Evolutionary conservation across 2,329 filamentous ascomycete genomes (phyloP), one percentile per base, ranked within the genome.

Genomic region (Hypomyces perniciosus): DNA sequence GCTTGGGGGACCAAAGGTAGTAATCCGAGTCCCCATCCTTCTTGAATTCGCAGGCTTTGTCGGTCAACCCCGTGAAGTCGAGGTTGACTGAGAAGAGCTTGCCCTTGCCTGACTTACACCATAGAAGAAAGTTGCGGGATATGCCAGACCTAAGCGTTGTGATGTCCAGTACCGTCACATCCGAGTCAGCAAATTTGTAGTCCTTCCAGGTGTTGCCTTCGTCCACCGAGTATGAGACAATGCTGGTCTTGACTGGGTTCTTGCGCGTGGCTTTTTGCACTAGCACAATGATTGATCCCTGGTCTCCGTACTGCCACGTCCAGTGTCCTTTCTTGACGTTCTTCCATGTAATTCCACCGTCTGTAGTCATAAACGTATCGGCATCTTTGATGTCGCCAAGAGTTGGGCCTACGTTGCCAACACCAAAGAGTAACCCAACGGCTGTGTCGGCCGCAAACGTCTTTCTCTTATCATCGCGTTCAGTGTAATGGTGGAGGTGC

Each of bases 401-500:
- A 53, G 76, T 75, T 12, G 74, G 65, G 8, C 95, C 95, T 8
- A 99, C 90, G 61, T 97, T 99, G 58, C 93, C 93, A 55, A 90
- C 81, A 12, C 83, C 93, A 65, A 99, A 85, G 82, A 97, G 89
- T 48, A 99, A 70, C 8, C 93, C 95, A 35, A 96, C 82, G 1
- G 93, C 92, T 4, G 88, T 90, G 43, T 84, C 81, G 2, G 91
- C 96, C 7, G 90, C 93, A 68, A 88, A 97, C 0, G 89, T 95
- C 65, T 92, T 88, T 43, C 84, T 75, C 61, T 84, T 85, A 65
- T 97, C 89, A 31, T 72, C 73, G 55, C 93, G 84, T 69, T 99
- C 93, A 0, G 95, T 97, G 70, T 95, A 99, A 50, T 92, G 89
- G 66, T 99, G 95, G 35, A 99, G 77, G 67, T 99, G 90, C 50